Evolutionary conservation across 2,329 filamentous ascomycete species (phyloP).

Genomic region (Fusarium xyrophilum): DNA sequence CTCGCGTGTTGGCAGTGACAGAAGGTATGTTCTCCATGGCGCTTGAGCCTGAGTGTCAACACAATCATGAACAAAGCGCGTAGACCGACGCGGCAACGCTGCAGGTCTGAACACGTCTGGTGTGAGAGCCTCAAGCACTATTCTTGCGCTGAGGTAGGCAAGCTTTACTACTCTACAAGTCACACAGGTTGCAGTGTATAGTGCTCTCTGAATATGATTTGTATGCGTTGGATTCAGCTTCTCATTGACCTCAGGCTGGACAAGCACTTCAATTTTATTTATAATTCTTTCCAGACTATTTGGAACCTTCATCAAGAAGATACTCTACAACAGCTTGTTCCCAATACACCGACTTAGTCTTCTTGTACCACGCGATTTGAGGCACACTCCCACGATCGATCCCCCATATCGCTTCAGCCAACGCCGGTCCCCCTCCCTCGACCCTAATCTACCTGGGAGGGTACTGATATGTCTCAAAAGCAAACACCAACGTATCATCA

Average conservation of each 20-base stretch:
- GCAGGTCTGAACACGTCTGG: accelerated
- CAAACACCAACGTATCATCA: neutral
- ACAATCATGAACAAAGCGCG: neutral
- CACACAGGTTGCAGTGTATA: accelerated
- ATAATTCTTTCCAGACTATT: neutral
- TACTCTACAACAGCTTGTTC: neutral
- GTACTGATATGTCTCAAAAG: neutral
- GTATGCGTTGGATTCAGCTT: accelerated
- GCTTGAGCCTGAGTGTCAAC: neutral
- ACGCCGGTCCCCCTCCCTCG: neutral
- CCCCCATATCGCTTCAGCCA: neutral
- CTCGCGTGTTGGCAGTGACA: neutral
- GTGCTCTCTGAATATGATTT: accelerated
- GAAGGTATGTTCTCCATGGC: neutral
- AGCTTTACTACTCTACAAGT: neutral
- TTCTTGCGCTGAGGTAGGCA: accelerated
- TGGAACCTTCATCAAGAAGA: neutral
- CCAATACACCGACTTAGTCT: neutral
- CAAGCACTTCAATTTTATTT: accelerated
- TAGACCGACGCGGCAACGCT: neutral
- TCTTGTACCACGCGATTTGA: neutral
- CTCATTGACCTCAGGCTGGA: accelerated
- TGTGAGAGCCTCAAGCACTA: accelerated
- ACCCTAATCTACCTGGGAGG: neutral
- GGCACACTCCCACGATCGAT: neutral